Conservation (phyloP, 2,329 filamentous ascomycete species). For the Thelonectria blattea region DNA sequence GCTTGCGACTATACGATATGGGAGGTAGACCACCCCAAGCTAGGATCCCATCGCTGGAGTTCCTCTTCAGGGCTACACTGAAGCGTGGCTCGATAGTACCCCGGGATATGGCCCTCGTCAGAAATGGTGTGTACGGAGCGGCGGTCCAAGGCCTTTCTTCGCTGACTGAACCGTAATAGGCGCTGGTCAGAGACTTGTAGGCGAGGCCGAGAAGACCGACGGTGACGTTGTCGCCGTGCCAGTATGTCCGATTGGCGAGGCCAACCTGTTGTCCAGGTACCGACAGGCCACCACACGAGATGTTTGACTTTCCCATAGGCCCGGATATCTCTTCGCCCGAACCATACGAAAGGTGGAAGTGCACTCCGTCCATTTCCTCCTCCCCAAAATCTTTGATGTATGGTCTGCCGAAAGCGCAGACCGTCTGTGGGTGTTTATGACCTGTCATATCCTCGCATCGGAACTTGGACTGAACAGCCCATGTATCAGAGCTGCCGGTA, state of each 20-base stretch:
- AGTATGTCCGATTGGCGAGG: constrained; percentile 56
- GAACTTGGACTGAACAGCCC: constrained; percentile 51
- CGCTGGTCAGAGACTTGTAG: constrained; percentile 57
- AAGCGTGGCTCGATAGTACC: constrained; percentile 54
- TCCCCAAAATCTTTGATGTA: constrained; percentile 49
- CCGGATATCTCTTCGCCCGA: constrained; percentile 57
- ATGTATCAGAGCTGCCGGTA: constrained; percentile 60
- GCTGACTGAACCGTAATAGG: constrained; percentile 49
- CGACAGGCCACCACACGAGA: constrained; percentile 52
- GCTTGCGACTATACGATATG: constrained; percentile 39
- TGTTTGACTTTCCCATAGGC: constrained; percentile 53
- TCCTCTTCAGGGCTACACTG: constrained; percentile 55
- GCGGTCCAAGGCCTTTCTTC: constrained; percentile 48
- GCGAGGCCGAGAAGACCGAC: constrained; percentile 59
- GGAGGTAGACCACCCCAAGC: constrained; percentile 55
- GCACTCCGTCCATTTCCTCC: constrained; percentile 47
- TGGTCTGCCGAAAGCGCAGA: constrained; percentile 51
- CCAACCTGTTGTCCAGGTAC: constrained; percentile 55
- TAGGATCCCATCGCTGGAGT: constrained; percentile 53
- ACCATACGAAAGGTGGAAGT: constrained; percentile 54
- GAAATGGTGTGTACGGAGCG: constrained; percentile 54
- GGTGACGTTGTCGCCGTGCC: constrained; percentile 59
- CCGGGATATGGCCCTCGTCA: constrained; percentile 55
- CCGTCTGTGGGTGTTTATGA: constrained; percentile 36
- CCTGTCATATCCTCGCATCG: constrained; percentile 49